A percentile compares a stretch with the other conserved stretches of the same genome.
phyloP scores from a whole-genome alignment of 1,284 basidiomycete species.

The Apiotrichum siamense region DNA sequence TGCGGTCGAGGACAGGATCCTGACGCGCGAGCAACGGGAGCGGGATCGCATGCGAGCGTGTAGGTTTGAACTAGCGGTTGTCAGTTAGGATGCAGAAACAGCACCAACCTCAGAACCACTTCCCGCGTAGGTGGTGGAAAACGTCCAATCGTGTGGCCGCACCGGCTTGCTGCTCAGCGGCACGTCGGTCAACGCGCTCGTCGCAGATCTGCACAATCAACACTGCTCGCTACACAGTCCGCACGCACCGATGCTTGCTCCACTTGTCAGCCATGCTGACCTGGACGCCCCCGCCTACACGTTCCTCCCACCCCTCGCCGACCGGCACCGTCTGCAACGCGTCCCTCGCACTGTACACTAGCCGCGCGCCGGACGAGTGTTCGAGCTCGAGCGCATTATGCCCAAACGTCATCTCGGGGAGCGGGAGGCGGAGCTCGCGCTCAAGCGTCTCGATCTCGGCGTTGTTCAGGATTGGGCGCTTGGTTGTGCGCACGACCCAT shows the following conservation, averaged over 20 bases:
- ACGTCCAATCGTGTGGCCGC: conserved; percentile 97
- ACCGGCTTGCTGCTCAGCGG: conserved; percentile 70
- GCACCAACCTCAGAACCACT: conserved; percentile 36
- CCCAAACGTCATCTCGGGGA: conserved; percentile 98
- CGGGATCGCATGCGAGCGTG: conserved; percentile 62
- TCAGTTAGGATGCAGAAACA: conserved; percentile 1
- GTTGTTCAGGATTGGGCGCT: conserved; percentile 49
- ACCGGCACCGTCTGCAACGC: conserved; percentile 71
- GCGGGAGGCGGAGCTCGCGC: conserved; percentile 65
- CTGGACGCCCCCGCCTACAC: conserved; percentile 81
- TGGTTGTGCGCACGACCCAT: conserved; percentile 46
- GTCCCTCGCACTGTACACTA: conserved; percentile 62
- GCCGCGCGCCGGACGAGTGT: conserved; percentile 54
- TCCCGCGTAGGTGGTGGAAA: conserved; percentile 81
- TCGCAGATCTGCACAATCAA: conserved; percentile 17
- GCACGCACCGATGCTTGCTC: conserved; percentile 62
- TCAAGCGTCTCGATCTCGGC: conserved; percentile 55
- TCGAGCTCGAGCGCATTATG: conserved; percentile 66
- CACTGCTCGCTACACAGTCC: not conserved
- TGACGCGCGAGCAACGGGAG: conserved; percentile 75
- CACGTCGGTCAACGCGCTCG: conserved; percentile 44
- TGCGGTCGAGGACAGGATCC: conserved; percentile 61
- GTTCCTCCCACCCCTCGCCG: conserved; percentile 59
- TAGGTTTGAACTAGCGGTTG: conserved; percentile 50
- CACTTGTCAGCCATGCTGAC: conserved; percentile 92